Evolutionary conservation across 1,284 basidiomycete species (phyloP), one percentile per base, ranked within the genome.

Genomic region (Puccinia triticina): DNA sequence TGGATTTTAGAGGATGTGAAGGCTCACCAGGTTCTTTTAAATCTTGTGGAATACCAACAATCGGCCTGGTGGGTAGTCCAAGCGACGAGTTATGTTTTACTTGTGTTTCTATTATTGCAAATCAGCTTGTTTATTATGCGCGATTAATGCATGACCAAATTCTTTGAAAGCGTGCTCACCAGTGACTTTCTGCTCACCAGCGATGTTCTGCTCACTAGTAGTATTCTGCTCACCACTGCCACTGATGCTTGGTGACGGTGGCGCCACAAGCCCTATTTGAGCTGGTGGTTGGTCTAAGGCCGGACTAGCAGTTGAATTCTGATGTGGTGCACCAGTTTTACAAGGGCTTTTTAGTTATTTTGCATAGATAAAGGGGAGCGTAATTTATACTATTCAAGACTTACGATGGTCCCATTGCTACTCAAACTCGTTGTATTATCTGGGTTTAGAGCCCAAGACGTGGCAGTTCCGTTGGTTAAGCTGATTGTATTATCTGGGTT

Each of bases 361-460:
- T n/a, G n/a, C n/a, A n/a, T n/a, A n/a, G n/a, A n/a, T n/a, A n/a
- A n/a, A n/a, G n/a, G n/a, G n/a, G n/a, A n/a, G n/a, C n/a, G n/a
- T n/a, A n/a, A n/a, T n/a, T n/a, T n/a, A n/a, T n/a, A n/a, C n/a
- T 43, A 43, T 8, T 40, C 59, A 40, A 66, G 21, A 40, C 37
- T 66, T n/a, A 43, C 64, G 18, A 66, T 43, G n/a, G 37, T 66
- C 2, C 7, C 64, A 40, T 66, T 40, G 64, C 2, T 66, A 12
- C 64, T 32, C 64, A 66, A 66, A 40, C 34, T 66, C 16, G 37
- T 40, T 26, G 64, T 40, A n/a, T 66, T 66, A 43, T 57, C 55
- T 29, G 55, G 55, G 7, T 57, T 3, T 7, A 57, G 3, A 4
- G n/a, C 26, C 55, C 55, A 11, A 57, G 55, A 29, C 10, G n/a